Evolutionary conservation across 768 basidiomycete genomes (phyloP).

Genomic region (Tulasnella sp.): DNA sequence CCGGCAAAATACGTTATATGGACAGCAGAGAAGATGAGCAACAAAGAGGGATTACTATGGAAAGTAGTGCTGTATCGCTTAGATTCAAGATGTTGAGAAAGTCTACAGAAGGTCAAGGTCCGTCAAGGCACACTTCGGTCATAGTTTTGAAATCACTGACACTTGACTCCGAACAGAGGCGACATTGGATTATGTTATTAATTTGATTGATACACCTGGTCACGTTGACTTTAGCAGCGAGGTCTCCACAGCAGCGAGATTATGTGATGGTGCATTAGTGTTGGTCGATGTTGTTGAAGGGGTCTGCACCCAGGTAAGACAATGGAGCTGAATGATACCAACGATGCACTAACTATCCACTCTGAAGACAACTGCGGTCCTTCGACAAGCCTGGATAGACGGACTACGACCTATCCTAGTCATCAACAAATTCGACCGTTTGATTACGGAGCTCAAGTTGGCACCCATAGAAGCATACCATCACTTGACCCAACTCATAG

Average conservation of each 20-base stretch:
- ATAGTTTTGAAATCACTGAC: not conserved
- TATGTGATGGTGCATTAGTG: conserved; percentile 92
- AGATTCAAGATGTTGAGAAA: conserved; percentile 69
- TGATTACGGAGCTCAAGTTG: conserved; percentile 86
- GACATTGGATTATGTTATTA: conserved; percentile 66
- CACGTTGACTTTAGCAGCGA: conserved; percentile 98
- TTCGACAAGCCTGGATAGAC: conserved; percentile 90
- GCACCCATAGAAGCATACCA: conserved; percentile 87
- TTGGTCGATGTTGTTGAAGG: conserved; percentile 96
- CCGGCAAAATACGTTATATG: conserved; percentile 89
- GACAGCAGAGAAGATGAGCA: conserved; percentile 96
- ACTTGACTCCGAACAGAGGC: not conserved
- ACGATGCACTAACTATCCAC: not conserved
- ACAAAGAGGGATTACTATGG: conserved; percentile 97
- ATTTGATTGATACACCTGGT: conserved; percentile 97
- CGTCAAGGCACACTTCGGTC: conserved; percentile 1
- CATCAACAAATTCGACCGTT: conserved; percentile 91
- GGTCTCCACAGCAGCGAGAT: conserved; percentile 82
- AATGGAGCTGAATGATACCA: not conserved
- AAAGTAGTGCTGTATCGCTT: conserved; percentile 86
- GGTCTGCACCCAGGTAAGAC: conserved; percentile 84
- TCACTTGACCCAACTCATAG: conserved; percentile 83
- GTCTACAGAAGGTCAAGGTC: conserved; percentile 42
- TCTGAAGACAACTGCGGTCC: conserved; percentile 78
- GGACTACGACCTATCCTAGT: conserved; percentile 80